A percentile compares a stretch with the other conserved stretches of the same genome.
Evolutionary conservation across 2,329 filamentous ascomycete genomes (phyloP).

Genomic region (Tolypocladium tropicale): DNA sequence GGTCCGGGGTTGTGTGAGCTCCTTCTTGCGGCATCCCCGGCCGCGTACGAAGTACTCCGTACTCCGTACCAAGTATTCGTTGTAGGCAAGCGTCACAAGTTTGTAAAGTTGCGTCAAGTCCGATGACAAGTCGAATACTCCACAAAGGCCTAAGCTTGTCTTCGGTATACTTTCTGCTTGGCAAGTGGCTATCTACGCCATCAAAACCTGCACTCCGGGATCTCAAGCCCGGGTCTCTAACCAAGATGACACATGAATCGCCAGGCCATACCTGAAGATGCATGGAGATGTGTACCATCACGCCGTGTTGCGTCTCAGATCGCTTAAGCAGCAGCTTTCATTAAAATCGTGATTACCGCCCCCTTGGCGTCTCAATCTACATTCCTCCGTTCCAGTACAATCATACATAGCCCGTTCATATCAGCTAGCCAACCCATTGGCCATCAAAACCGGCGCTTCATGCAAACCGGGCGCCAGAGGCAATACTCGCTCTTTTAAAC

Average conservation of each 20-base stretch:
- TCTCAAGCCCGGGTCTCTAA: neutral
- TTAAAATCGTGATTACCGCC: neutral
- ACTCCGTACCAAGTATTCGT: too few species aligned
- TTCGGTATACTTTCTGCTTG: neutral
- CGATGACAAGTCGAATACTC: neutral
- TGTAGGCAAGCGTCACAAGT: too few species aligned
- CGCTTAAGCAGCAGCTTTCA: neutral
- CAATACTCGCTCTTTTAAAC: slow-evolving; percentile 21
- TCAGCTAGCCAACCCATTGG: neutral
- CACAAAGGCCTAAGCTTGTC: neutral
- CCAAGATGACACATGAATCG: neutral
- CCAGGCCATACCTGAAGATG: neutral
- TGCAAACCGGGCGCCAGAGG: neutral
- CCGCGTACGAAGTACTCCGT: too few species aligned
- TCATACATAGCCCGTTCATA: neutral
- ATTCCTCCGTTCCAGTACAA: neutral
- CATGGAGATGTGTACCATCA: neutral
- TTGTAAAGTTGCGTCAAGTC: too few species aligned
- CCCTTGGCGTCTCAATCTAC: neutral
- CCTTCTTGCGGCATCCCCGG: neutral
- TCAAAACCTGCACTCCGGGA: neutral
- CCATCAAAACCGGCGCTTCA: neutral
- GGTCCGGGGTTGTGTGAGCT: neutral
- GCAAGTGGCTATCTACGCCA: neutral
- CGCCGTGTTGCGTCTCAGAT: neutral